Evolutionary conservation across 768 basidiomycete genomes (phyloP), one percentile per base, ranked within the genome.

Genomic region (Mycena venus): DNA sequence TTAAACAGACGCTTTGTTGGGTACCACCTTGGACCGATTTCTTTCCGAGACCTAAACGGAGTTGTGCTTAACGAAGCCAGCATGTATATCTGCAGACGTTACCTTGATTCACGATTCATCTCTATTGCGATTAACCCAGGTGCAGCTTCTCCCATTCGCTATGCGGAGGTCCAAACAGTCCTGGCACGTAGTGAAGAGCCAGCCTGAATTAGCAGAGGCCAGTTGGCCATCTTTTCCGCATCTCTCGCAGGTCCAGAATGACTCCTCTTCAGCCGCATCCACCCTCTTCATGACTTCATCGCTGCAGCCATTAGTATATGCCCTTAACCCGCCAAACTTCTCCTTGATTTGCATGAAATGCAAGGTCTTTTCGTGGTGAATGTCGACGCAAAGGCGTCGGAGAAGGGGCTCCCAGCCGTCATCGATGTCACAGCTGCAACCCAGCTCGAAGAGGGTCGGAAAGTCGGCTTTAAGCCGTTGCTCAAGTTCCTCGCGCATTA

Each of bases 171-270:
- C 65, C 25, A 66, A 55, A 11, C 65, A 66, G 14, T 29, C 51
- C 53, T 56, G 51, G 10, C 65, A 66, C 25, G 36, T 4, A 25
- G 49, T 53, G 19, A 64, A 64, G 44, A 11, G 17, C 51, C 36
- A 66, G 10, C 53, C 51, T 25, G 3, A 4, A 15, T 2, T 8
- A n/a, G 25, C 53, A 3, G 2, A 11, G 15, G 65, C 65, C 0
- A 55, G 51, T 4, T 38, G 49, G 8, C 65, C 68, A n/a, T 70
- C 68, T 17, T 70, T 23, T 60, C 68, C 68, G 40, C 68, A 70
- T 21, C 21, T 36, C 53, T 70, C 68, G 44, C 68, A 70, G 15
- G 60, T 62, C 32, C n/a, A 25, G 36, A 51, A 44, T 15, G 44
- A 53, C 34, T 62, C 60, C 1, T 2, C 32, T 23, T 62, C 59